Evolutionary conservation across 768 basidiomycete genomes (phyloP).

Genomic region (Sporobolomyces phaffii): DNA sequence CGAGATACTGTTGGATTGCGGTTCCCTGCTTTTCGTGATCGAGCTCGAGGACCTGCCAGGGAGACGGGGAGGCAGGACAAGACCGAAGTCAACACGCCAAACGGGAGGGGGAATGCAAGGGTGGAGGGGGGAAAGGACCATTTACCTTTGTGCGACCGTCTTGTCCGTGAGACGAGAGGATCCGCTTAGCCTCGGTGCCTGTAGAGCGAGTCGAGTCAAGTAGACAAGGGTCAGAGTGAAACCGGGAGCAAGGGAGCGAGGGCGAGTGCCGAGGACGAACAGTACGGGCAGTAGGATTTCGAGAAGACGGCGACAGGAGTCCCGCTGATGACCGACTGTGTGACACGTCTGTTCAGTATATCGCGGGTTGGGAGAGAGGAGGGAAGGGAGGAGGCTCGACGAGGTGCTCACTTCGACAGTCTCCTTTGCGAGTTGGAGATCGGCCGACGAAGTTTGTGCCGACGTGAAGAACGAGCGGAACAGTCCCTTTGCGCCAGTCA

Average conservation of each 20-base stretch:
- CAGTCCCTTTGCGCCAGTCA: constrained; percentile 3
- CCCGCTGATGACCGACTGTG: constrained; percentile 1
- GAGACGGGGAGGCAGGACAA: no score
- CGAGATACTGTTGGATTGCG: constrained; percentile 27
- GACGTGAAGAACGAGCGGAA: constrained; percentile 11
- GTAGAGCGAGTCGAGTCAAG: no score
- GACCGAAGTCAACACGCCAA: no score
- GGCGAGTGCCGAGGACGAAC: background rate
- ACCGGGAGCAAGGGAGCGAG: no score
- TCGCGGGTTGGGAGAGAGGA: no score
- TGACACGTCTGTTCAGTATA: no score
- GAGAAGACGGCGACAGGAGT: constrained; percentile 20
- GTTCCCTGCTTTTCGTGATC: constrained; percentile 16
- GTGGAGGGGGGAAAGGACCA: background rate
- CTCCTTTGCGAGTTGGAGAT: constrained; percentile 14
- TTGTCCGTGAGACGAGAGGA: constrained; percentile 14
- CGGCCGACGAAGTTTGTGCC: background rate
- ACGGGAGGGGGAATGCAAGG: no score
- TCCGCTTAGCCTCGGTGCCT: constrained; percentile 24
- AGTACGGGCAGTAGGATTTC: constrained; percentile 36
- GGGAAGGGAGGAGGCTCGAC: background rate
- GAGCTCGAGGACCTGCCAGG: constrained; percentile 23
- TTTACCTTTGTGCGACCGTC: constrained; percentile 16
- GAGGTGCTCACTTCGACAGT: constrained; percentile 23
- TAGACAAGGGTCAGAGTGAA: no score